Conservation (phyloP, 495 filamentous ascomycete genomes). For the Penicillium waksmanii region DNA sequence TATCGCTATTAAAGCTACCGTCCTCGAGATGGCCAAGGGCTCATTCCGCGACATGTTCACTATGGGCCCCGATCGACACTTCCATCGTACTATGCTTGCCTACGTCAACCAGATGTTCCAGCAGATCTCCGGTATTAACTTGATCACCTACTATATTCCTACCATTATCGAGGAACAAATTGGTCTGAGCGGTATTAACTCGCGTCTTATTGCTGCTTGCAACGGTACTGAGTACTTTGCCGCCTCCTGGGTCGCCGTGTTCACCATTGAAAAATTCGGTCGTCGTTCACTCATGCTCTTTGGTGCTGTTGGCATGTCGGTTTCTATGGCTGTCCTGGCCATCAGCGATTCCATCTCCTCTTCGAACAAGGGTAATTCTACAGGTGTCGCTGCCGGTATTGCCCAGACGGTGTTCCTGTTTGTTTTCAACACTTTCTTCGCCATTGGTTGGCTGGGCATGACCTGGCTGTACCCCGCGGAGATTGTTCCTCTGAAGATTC, state of each 20-base stretch:
- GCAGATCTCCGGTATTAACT: conserved; percentile 75
- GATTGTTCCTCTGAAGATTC: conserved; percentile 67
- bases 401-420: conserved; percentile 67
- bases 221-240: conserved; percentile 78
- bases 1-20: conserved; percentile 73
- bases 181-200: conserved; percentile 56
- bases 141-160: conserved; percentile 75
- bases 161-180: conserved; percentile 64
- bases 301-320: conserved; percentile 68
- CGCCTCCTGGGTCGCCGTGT: conserved; percentile 72
- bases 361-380: conserved; percentile 24
- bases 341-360: conserved; percentile 42
- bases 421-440: conserved; percentile 78
- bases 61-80: conserved; percentile 71
- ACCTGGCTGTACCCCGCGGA: conserved; percentile 71
- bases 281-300: conserved; percentile 74
- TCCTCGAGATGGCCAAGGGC: conserved; percentile 69
- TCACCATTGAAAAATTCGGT: conserved; percentile 70
- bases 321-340: conserved; percentile 70
- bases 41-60: conserved; percentile 71
- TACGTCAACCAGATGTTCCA: conserved; percentile 83
- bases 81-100: conserved; percentile 71
- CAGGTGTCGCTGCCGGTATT: conserved; percentile 44
- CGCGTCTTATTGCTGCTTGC: conserved; percentile 70
- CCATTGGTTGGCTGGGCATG: conserved; percentile 78